Evolutionary conservation across 1,139 yeast genomes (phyloP).

Genomic region (Taphrina sp.): DNA sequence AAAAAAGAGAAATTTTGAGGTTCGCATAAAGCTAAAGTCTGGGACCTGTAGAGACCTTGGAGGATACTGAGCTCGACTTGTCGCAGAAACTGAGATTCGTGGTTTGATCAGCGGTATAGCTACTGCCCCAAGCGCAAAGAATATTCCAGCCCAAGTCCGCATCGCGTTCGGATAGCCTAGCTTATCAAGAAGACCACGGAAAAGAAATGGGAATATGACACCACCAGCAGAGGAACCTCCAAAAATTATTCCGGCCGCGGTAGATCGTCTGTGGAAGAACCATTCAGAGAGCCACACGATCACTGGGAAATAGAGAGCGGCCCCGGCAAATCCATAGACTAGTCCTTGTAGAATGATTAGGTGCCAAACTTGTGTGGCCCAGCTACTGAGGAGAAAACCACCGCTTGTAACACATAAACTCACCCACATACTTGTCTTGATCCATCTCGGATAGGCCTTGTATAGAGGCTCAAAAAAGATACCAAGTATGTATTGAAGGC

Average conservation of each 20-base stretch:
- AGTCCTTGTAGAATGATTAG: slow-evolving; percentile 19
- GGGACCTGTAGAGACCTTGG: slow-evolving; percentile 8
- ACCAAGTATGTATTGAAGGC: slow-evolving; percentile 18
- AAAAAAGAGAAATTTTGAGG: slow-evolving; percentile 2
- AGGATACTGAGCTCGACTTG: background rate
- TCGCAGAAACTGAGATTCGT: slow-evolving; percentile 6
- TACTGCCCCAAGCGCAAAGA: slow-evolving; percentile 7
- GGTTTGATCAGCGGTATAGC: slow-evolving; percentile 18
- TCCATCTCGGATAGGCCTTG: slow-evolving; percentile 16
- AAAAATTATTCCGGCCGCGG: slow-evolving; percentile 61
- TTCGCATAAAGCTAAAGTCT: slow-evolving; percentile 6
- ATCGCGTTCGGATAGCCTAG: slow-evolving; percentile 49
- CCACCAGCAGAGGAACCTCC: slow-evolving; percentile 73
- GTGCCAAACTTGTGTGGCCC: slow-evolving; percentile 13
- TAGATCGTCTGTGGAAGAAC: slow-evolving; percentile 58
- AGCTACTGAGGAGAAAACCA: slow-evolving; percentile 10
- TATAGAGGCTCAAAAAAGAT: slow-evolving; percentile 10
- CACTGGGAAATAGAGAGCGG: slow-evolving; percentile 19
- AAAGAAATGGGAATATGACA: slow-evolving; percentile 59
- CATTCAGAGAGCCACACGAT: slow-evolving; percentile 43
- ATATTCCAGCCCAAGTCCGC: slow-evolving; percentile 24
- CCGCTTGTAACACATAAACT: background rate
- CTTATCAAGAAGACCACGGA: slow-evolving; percentile 52
- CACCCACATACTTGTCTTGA: slow-evolving; percentile 21
- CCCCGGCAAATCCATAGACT: slow-evolving; percentile 19